phyloP scores from a whole-genome alignment of 371 early-diverging fungal genomes.

The Mortierella sp. region DNA sequence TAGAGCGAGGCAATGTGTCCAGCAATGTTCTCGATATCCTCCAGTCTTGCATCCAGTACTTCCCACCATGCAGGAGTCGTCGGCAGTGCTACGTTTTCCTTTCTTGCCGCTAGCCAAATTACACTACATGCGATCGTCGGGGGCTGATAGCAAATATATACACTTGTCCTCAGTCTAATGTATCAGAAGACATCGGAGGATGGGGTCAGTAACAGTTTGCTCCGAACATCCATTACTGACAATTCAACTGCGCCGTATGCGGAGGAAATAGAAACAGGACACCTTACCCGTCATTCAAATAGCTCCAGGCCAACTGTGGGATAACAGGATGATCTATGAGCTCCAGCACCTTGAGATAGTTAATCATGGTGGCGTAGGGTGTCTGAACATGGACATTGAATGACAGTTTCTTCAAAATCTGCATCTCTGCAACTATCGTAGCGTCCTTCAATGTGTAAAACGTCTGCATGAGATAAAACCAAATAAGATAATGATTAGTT shows the following conservation, averaged over 20 bases:
- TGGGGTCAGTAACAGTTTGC: background rate
- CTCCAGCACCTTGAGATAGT: constrained; percentile 89
- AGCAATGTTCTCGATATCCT: constrained; percentile 78
- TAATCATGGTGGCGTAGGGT: constrained; percentile 94
- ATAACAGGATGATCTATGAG: constrained; percentile 81
- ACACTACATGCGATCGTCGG: constrained; percentile 92
- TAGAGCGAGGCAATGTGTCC: constrained; percentile 73
- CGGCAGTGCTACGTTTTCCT: constrained; percentile 77
- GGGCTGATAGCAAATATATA: constrained; percentile 90
- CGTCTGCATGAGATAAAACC: constrained; percentile 53
- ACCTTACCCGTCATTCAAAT: constrained; percentile 86
- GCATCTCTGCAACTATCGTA: constrained; percentile 87
- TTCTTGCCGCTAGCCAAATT: constrained; percentile 88
- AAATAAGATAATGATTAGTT: background rate
- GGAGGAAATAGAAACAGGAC: constrained; percentile 1
- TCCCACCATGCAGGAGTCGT: constrained; percentile 87
- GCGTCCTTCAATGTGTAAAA: constrained; percentile 85
- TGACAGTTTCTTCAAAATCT: constrained; percentile 87
- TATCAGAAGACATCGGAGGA: background rate
- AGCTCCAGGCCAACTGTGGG: constrained; percentile 91
- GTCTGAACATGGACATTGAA: constrained; percentile 97
- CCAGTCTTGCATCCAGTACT: constrained; percentile 84
- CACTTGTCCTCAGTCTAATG: constrained; percentile 80
- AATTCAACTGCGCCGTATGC: background rate
- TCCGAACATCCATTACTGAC: background rate